Evolutionary conservation across 2,329 filamentous ascomycete species (phyloP), one percentile per base, ranked within the genome.

Genomic region (Botryotinia narcissicola): DNA sequence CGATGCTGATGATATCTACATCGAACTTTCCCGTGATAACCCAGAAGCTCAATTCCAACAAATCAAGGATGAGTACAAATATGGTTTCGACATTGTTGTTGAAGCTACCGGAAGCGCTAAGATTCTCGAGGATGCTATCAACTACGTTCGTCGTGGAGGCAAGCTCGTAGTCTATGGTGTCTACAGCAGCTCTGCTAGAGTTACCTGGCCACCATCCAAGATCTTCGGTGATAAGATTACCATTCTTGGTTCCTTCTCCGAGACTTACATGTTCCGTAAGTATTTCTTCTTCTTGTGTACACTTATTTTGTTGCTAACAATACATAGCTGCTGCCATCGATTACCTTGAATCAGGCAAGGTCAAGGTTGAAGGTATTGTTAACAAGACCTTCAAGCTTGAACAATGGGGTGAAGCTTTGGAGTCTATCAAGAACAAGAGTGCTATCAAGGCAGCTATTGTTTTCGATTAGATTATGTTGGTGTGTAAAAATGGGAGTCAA

Each of bases 401-500:
- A 80, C 86, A 93, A 80, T 93, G 90, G 87, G 88, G 84, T 63
- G 89, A 92, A 80, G 91, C 90, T 75, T 83, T 93, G 76, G 88
- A 92, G 81, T 87, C 88, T 73, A 92, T 93, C 25, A 88, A 86
- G 79, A 90, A 92, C 83, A 92, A 93, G 85, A 88, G 84, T 71
- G 91, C 90, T 74, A 92, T 93, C 80, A 93, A 93, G 85, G 91
- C 91, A 70, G 90, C 89, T 25, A 92, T 93, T 81, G 87, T 89
- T 64, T 93, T 92, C 78, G 90, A 92, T 75, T 89, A 74, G 63
- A 59, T 48, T 42, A 35, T 35, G 29, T 51, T 16, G 29, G 42
- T 46, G 35, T 20, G 46, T 54, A 37, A 20, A 9, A 54, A 40
- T 40, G 46, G 46, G 64, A 40, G 64, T 67, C 46, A 18, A 42